Evolutionary conservation across 2,329 filamentous ascomycete genomes (phyloP).

Genomic region (Ascochyta lentis): DNA sequence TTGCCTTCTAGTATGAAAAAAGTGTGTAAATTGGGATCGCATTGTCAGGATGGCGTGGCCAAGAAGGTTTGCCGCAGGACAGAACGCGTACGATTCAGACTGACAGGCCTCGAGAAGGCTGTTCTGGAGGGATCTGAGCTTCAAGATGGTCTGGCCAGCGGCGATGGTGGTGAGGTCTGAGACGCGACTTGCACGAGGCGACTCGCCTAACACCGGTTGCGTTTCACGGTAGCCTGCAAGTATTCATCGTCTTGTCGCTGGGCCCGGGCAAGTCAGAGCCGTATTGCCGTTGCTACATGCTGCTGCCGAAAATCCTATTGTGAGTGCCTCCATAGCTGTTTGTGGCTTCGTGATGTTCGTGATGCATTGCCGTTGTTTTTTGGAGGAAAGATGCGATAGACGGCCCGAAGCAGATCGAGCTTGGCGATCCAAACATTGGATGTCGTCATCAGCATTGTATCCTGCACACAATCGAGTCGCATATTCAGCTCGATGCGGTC

Average conservation of each 20-base stretch:
- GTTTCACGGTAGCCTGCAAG: constrained; percentile 36
- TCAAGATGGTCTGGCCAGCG: constrained; percentile 47
- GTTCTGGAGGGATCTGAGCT: constrained; percentile 34
- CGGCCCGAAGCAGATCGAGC: constrained; percentile 6
- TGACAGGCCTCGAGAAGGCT: constrained; percentile 25
- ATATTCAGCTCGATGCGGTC: constrained; percentile 1
- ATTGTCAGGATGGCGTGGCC: constrained; percentile 33
- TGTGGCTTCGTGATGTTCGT: constrained; percentile 3
- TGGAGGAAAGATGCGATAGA: not conserved
- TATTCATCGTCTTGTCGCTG: not conserved
- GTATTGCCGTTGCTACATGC: not conserved
- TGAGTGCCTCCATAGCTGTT: not conserved
- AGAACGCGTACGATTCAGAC: constrained; percentile 23
- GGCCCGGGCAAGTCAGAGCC: not conserved
- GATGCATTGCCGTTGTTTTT: constrained; percentile 16
- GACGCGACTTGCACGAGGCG: constrained; percentile 41
- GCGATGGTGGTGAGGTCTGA: constrained; percentile 39
- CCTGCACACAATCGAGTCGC: constrained; percentile 8
- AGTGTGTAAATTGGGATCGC: constrained; percentile 28
- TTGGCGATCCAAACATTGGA: constrained; percentile 17
- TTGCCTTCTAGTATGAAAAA: constrained; percentile 26
- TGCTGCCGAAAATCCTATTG: not conserved
- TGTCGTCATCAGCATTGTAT: constrained; percentile 22
- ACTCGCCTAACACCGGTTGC: constrained; percentile 32
- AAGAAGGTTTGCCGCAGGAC: constrained; percentile 26